Evolutionary conservation across 352 stramenopile species (phyloP).

Genomic region (Globisporangium alternatum): DNA sequence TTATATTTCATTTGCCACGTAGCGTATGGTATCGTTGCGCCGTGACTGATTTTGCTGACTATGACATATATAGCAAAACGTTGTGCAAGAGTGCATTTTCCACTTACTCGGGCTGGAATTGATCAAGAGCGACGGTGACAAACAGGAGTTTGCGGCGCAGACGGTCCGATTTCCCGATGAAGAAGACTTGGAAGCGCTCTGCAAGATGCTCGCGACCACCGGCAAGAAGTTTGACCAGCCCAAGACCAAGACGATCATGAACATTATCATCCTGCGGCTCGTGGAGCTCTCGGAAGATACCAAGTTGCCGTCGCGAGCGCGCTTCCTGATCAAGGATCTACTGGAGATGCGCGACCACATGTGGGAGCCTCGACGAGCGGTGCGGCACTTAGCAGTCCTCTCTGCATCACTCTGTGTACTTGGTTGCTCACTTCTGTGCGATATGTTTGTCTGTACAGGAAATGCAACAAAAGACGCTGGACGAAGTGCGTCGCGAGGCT

Average conservation of each 20-base stretch:
- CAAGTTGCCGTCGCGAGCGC: conserved; percentile 65
- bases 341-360: conserved; percentile 84
- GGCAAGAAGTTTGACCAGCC: conserved; percentile 88
- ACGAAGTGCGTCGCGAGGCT: conserved; percentile 79
- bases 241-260: conserved; percentile 76
- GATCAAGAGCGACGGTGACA: conserved; percentile 29
- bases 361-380: conserved; percentile 82
- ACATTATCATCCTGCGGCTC: conserved; percentile 81
- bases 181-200: conserved; percentile 81
- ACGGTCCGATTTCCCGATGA: conserved; percentile 78
- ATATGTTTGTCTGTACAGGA: conserved; percentile 29
- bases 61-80: conserved; percentile 39
- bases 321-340: conserved; percentile 83
- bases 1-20: background rate
- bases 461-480: conserved; percentile 85
- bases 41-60: background rate
- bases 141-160: conserved; percentile 52
- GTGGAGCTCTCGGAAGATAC: conserved; percentile 79
- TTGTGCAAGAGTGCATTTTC: conserved; percentile 77
- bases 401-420: background rate
- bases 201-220: conserved; percentile 80
- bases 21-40: background rate
- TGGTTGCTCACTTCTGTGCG: background rate
- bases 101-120: conserved; percentile 78
- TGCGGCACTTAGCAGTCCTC: conserved; percentile 9